phyloP scores from a whole-genome alignment of 2,329 filamentous ascomycete species.

The Coleophoma crateriformis region DNA sequence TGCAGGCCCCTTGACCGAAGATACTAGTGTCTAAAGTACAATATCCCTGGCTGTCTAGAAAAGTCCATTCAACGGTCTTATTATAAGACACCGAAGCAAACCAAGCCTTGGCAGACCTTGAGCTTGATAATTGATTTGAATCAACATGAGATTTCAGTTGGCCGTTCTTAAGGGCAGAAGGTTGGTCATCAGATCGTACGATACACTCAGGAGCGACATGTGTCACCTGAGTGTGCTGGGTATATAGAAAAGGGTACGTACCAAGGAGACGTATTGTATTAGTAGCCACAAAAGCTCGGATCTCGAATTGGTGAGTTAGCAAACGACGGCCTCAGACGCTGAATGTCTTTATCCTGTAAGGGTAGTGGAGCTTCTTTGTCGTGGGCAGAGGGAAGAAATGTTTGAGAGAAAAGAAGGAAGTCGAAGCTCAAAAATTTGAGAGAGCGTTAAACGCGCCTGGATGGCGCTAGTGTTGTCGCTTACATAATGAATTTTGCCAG shows the following conservation, averaged over 20 bases:
- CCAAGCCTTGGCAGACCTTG: too few species aligned
- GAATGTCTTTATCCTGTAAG: neutral
- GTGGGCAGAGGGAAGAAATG: neutral
- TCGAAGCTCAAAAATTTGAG: conserved; percentile 2
- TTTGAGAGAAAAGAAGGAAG: neutral
- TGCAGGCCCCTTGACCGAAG: too few species aligned
- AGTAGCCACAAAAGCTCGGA: neutral
- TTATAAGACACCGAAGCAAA: too few species aligned
- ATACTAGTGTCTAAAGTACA: too few species aligned
- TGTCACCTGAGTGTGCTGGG: conserved; percentile 1
- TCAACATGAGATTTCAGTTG: conserved; percentile 59
- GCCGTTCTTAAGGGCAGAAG: conserved; percentile 54
- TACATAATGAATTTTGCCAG: too few species aligned
- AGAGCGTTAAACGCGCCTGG: neutral
- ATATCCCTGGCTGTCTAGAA: too few species aligned
- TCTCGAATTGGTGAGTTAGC: neutral
- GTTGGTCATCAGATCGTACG: conserved; percentile 46
- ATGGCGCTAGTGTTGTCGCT: too few species aligned
- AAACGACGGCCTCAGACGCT: neutral
- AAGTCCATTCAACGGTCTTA: too few species aligned
- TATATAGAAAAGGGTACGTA: conserved; percentile 11
- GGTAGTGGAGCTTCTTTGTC: neutral
- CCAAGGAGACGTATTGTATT: neutral
- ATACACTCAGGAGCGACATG: conserved; percentile 6
- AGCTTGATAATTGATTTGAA: conserved; percentile 51